Base-by-base conservation (phyloP, 371 early-diverging fungal species). In the Lichtheimia corymbifera region DNA sequence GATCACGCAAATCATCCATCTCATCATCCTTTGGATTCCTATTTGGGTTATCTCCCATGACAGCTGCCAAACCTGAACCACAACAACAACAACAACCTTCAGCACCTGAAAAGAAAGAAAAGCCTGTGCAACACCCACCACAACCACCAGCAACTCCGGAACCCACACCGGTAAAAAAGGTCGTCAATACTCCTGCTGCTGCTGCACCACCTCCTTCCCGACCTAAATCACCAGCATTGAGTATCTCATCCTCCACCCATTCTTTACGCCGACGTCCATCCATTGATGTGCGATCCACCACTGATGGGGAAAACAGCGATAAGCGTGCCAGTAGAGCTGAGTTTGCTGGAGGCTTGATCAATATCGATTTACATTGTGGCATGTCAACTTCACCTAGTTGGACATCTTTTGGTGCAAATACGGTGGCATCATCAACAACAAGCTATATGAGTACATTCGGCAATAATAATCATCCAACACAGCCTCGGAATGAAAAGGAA, bases 301-400 rank as follows among this genome's bases (percentile, higher is more conserved):
- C 40, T 18, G 43, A 45, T 4, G 25, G 17, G 2, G 3, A 49
- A 22, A 40, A 22, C 41, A 45, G 22, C 15, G 30, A 18, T 17
- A 25, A 40, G 9, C 40, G 30, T 20, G 24, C 53, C n/a, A 58
- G 67, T 25, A 68, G 73, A 43, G 63, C 68, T 22, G 79, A 78
- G 61, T 78, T 78, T 63, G 71, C 72, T 40, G 79, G 79, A 55
- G 76, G 76, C 9, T 49, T 75, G 44, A 67, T 59, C 42, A 22
- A 59, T 30, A 59, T 59, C 41, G 59, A 59, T 42, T 27, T 22
- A 53, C n/a, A 65, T 58, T 52, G 55, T 59, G 47, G 54, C 18
- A 64, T 65, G 12, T 59, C 64, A 17, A 17, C 63, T 1, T 63
- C 67, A 3, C 50, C 59, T 13, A 61, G 67, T 18, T 72, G 71